phyloP scores from a whole-genome alignment of 306 rosid genomes.

The Cyamopsis tetragonoloba region DNA sequence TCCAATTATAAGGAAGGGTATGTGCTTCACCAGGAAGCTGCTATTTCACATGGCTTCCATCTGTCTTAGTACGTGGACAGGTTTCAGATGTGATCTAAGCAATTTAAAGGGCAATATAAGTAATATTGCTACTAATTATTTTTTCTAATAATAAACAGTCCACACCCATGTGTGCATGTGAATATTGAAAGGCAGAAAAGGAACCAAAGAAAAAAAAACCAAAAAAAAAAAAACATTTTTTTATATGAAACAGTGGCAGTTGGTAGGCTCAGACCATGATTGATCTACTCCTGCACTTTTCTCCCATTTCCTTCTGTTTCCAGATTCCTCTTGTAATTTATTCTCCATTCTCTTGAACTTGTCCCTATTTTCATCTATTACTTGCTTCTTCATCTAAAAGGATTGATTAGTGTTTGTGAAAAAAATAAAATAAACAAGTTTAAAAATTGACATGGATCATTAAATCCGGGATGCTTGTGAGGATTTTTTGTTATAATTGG shows the following conservation, averaged over 20 bases:
- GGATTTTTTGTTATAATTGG: not conserved
- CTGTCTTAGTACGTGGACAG: conserved; percentile 32
- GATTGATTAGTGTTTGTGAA: not conserved
- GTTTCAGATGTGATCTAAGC: conserved; percentile 27
- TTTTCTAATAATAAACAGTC: conserved; percentile 25
- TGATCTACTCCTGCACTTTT: conserved; percentile 50
- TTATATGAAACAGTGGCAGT: conserved; percentile 42
- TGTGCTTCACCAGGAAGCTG: conserved; percentile 61
- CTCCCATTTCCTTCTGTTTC: conserved; percentile 49
- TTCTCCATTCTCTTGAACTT: conserved; percentile 26
- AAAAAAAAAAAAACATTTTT: not conserved
- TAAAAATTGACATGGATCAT: conserved; percentile 19
- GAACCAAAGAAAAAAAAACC: not conserved
- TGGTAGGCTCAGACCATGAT: conserved; percentile 60
- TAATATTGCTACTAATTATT: conserved; percentile 9
- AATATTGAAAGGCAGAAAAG: conserved; percentile 36
- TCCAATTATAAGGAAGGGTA: conserved; percentile 49
- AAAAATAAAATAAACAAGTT: not conserved
- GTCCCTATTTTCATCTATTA: conserved; percentile 12
- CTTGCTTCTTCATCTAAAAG: conserved; percentile 24
- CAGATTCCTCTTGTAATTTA: conserved; percentile 26
- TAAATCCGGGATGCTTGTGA: conserved; percentile 17
- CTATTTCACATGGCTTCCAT: conserved; percentile 72
- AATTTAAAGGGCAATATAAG: conserved; percentile 12
- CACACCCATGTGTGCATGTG: conserved; percentile 74